Percentiles rank a stretch among this genome's conserved stretches.
These are phyloP conservation scores for Mortierella sp. DNA, from an alignment of 371 early-diverging fungal species.

Conservation along the genomic window DNA sequence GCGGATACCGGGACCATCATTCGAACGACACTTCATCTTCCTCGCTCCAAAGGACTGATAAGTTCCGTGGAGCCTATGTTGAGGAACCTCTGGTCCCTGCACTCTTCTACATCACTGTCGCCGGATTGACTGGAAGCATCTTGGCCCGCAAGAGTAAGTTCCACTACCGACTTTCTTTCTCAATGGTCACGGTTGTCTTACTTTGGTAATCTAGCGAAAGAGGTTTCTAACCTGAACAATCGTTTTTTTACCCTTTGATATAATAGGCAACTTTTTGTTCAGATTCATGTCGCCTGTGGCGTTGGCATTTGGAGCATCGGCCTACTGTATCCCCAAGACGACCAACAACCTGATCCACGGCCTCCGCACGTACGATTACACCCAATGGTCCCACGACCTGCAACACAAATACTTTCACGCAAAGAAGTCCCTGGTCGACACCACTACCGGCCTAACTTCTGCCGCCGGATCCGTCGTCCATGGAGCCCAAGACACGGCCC, in stretches of 20 bases:
- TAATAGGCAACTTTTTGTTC: conserved; percentile 39
- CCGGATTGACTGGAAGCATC: conserved; percentile 39
- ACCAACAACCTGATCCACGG: conserved; percentile 48
- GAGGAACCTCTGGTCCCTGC: conserved; percentile 51
- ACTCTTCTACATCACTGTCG: conserved; percentile 37
- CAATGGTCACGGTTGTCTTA: too few species aligned
- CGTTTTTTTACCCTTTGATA: conserved; percentile 7
- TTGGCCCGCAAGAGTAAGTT: conserved; percentile 49
- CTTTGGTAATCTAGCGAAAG: neutral
- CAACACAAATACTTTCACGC: conserved; percentile 27
- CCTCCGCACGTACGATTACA: conserved; percentile 33
- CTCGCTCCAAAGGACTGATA: neutral
- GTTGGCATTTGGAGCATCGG: conserved; percentile 35
- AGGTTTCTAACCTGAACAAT: neutral
- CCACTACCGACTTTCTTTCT: too few species aligned
- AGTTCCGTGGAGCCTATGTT: conserved; percentile 25
- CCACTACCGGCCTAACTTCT: conserved; percentile 20
- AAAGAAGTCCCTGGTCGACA: conserved; percentile 28
- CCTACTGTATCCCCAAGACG: conserved; percentile 48
- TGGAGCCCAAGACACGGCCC: conserved; percentile 25
- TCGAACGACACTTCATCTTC: neutral
- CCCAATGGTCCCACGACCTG: conserved; percentile 26
- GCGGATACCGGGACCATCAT: neutral
- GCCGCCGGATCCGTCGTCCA: conserved; percentile 18
- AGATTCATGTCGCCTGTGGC: conserved; percentile 44